Evolutionary conservation across 2,329 filamentous ascomycete species (phyloP), one percentile per base, ranked within the genome.

Genomic region (Alternaria infectoria): DNA sequence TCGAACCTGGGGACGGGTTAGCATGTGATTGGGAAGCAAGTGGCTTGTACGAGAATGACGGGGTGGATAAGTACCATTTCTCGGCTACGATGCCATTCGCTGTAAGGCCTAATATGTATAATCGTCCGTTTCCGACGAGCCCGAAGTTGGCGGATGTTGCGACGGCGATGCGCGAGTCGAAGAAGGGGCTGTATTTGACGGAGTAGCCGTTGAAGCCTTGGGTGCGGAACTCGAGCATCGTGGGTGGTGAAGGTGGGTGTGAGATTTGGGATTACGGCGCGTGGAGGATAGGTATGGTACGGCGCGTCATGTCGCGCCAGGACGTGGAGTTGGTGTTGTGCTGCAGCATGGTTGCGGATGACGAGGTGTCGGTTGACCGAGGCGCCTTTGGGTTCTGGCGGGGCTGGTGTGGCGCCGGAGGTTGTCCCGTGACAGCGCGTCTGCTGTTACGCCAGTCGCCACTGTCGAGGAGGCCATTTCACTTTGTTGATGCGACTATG

Each of bases 161-260:
- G 73, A 97, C 93, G 61, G 95, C 95, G 68, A 99, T 89, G 67
- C 94, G 90, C 69, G 92, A 96, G 83, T 98, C 96, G 84, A 96
- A 97, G 84, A 97, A 99, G 7, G 96, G 96, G 59, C 95, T 98
- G 86, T 98, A 99, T 83, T 97, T 97, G 81, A 97, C 93, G 71
- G 92, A 93, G 83, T 97, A 97, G 74, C 94, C 94, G 81, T 98
- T 97, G 86, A 89, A 98, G 75, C 96, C 96, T 78, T 93, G 87
- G 21, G 96, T 98, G 68, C 92, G 91, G 83, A 92, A 98, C 82
- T 97, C 93, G 73, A 98, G 90, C 93, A 98, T 97, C 57, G 67
- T 83, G 74, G 13, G 43, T 30, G 40, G 23, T 32, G 13, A 13
- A 21, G 40, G 7, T 3, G 21, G 7, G 10, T 7, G 13, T 6